A percentile compares a stretch with the other conserved stretches of the same genome.
Evolutionary conservation across 2,329 filamentous ascomycete species (phyloP).

Genomic region (Parastagonospora nodorum): DNA sequence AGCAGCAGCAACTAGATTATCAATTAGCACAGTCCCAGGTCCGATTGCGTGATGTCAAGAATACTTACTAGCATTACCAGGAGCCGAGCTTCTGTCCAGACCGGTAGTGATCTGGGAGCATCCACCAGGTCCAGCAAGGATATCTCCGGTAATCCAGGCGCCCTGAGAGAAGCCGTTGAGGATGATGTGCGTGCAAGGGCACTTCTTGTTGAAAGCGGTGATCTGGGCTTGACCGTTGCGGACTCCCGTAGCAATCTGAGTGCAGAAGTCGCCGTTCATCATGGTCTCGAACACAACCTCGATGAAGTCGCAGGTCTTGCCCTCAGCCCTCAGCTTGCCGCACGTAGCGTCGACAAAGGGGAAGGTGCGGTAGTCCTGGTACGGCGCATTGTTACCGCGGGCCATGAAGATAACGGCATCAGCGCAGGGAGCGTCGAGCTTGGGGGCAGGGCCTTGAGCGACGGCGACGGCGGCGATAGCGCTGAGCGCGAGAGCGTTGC

Average conservation of each 20-base stretch:
- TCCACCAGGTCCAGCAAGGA: conserved; percentile 55
- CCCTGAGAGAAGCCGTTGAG: conserved; percentile 65
- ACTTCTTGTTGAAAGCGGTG: conserved; percentile 59
- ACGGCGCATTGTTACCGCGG: conserved; percentile 28
- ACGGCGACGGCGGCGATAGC: conserved; percentile 2
- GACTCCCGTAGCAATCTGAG: conserved; percentile 22
- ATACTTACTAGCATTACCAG: conserved; percentile 28
- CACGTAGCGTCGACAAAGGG: conserved; percentile 26
- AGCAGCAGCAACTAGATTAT: conserved; percentile 21
- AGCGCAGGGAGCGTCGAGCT: conserved; percentile 23
- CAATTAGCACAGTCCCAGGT: neutral
- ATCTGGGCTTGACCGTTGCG: conserved; percentile 45
- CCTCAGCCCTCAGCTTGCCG: conserved; percentile 22
- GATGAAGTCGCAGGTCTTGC: conserved; percentile 29
- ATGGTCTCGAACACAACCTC: conserved; percentile 22
- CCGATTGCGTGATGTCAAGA: conserved; percentile 10
- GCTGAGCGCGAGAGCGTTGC: conserved; percentile 2
- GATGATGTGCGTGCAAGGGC: conserved; percentile 61
- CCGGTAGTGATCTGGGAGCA: conserved; percentile 19
- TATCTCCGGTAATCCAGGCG: conserved; percentile 63
- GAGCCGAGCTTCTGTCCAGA: conserved; percentile 19
- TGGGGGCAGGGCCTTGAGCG: conserved; percentile 28
- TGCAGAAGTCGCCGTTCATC: conserved; percentile 19
- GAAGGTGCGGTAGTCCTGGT: conserved; percentile 24
- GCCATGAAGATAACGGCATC: conserved; percentile 31